Base-by-base conservation (phyloP, 169 alveolate genomes). In the Plasmodium yoelii region DNA sequence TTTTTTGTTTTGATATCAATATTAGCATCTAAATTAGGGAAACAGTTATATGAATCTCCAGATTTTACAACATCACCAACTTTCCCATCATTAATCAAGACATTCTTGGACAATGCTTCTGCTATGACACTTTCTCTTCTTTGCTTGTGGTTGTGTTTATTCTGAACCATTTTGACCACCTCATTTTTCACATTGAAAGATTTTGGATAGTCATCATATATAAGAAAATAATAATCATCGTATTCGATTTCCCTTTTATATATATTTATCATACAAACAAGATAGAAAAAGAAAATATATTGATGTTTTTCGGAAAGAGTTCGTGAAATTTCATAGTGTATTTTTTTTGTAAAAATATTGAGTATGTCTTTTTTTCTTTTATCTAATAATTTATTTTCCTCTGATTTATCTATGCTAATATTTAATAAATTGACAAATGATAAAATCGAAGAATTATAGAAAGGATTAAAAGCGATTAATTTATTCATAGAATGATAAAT, bases 311-410 rank as follows among this genome's bases (percentile, higher is more conserved):
- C 90, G 2, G 90, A 82, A 18, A 82, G 15, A 2, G 90, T 82
- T 24, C 90, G 67, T 4, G 90, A 49, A 55, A 82, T 56, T n/a
- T 82, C 90, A 24, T 67, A 82, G 28, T 82, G 90, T 1, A 82
- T 82, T 55, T 67, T 82, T 56, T 34, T 49, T 4, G 90, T 82
- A 9, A 82, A 82, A 12, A 82, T 82, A 22, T 82, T 82, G 26
- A 82, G 47, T 9, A 82, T 82, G 26, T 82, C 84, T 82, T 82
- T 82, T 67, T 82, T 82, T 82, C 90, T 82, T 28, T 68, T 82
- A 34, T 82, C 90, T 1, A 82, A 61, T 28, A 82, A 18, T 65
- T 82, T 82, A 59, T 82, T 82, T 46, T 82, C 84, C 19, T 82
- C 90, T 28, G 90, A 67, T 82, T 82, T 82, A 28, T 82, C 90